Evolutionary conservation across 2,329 filamentous ascomycete genomes (phyloP).

Genomic region (Chrysoporthe puriensis): DNA sequence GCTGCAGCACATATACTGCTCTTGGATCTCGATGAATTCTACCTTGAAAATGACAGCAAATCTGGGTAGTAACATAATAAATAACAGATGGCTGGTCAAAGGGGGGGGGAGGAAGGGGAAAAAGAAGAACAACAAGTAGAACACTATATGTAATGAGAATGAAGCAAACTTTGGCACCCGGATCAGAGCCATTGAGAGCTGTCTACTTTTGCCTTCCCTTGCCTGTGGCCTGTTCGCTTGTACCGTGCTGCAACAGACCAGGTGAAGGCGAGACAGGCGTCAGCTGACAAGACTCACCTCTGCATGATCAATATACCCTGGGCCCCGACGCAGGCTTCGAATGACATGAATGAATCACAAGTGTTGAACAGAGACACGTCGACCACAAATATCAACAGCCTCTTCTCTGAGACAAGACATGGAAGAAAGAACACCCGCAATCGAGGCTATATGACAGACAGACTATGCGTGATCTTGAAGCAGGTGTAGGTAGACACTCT

Average conservation of each 20-base stretch:
- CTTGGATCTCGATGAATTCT: neutral
- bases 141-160: neutral
- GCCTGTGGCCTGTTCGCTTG: slow-evolving; percentile 11
- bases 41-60: neutral
- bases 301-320: slow-evolving; percentile 12
- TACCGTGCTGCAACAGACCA: slow-evolving; percentile 22
- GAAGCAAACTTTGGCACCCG: slow-evolving; percentile 8
- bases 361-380: slow-evolving; percentile 19
- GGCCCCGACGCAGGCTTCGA: slow-evolving; percentile 11
- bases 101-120: neutral
- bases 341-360: slow-evolving; percentile 9
- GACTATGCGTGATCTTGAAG: neutral
- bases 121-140: neutral
- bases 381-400: neutral
- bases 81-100: neutral
- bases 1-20: neutral
- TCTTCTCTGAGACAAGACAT: slow-evolving; percentile 12
- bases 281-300: slow-evolving; percentile 17
- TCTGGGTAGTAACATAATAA: neutral
- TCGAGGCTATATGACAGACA: neutral
- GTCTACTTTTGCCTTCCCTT: neutral
- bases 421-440: neutral
- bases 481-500: neutral
- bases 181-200: neutral
- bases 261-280: slow-evolving; percentile 22